These are phyloP conservation scores for Escovopsis sp. DNA, from an alignment of 2,329 filamentous ascomycete species.

Conservation along the genomic window DNA sequence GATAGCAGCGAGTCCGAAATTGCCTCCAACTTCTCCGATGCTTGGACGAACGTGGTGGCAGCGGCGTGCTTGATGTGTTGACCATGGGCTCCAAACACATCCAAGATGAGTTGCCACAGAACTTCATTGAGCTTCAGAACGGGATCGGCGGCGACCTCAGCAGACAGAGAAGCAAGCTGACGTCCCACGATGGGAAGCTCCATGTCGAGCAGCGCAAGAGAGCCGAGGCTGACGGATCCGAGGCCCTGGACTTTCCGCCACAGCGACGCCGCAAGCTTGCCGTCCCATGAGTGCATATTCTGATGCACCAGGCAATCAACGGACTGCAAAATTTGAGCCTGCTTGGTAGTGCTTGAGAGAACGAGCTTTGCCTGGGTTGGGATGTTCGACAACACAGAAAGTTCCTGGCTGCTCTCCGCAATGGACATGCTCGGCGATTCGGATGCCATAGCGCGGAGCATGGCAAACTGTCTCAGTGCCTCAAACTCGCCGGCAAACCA, in stretches of 20 bases:
- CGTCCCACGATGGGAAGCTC: constrained; percentile 48
- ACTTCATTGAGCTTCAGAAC: constrained; percentile 31
- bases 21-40: constrained; percentile 9
- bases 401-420: neutral
- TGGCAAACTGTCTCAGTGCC: constrained; percentile 34
- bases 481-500: constrained; percentile 43
- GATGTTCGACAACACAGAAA: constrained; percentile 30
- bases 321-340: constrained; percentile 27
- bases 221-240: constrained; percentile 38
- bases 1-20: constrained; percentile 3
- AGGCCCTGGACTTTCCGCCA: constrained; percentile 39
- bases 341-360: constrained; percentile 17
- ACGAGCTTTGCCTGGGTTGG: constrained; percentile 19
- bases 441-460: constrained; percentile 20
- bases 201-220: constrained; percentile 46
- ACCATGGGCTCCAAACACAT: constrained; percentile 26
- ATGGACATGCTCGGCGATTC: neutral
- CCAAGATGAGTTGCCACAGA: constrained; percentile 29
- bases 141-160: constrained; percentile 34
- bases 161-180: constrained; percentile 34
- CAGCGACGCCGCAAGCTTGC: constrained; percentile 28
- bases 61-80: constrained; percentile 15
- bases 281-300: constrained; percentile 23
- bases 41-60: constrained; percentile 12
- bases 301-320: constrained; percentile 31